phyloP scores from a whole-genome alignment of 768 basidiomycete species.

The Hydnomerulius pinastri region DNA sequence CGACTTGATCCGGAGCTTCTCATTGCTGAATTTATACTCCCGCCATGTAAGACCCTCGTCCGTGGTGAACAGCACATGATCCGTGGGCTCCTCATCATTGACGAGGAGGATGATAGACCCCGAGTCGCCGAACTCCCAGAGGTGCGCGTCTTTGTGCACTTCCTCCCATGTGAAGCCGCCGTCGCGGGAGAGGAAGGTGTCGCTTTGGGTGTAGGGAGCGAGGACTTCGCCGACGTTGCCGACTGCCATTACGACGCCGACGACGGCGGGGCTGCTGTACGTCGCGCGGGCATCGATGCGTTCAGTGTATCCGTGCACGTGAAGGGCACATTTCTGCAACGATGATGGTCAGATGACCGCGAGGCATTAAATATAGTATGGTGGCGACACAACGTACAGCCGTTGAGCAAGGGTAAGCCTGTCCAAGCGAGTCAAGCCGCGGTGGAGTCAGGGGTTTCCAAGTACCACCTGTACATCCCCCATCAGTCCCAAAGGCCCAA shows the following conservation, averaged over 20 bases:
- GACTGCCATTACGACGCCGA: conserved; percentile 93
- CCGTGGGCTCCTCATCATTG: conserved; percentile 93
- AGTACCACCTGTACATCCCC: conserved; percentile 57
- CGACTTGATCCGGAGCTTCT: conserved; percentile 68
- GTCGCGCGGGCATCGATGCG: conserved; percentile 88
- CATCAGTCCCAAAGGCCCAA: conserved; percentile 3
- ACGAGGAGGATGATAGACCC: conserved; percentile 92
- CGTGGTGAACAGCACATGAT: conserved; percentile 85
- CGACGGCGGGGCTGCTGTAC: conserved; percentile 88
- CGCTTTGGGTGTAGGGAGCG: conserved; percentile 79
- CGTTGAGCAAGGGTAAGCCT: conserved; percentile 64
- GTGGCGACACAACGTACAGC: conserved; percentile 54
- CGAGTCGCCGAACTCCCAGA: conserved; percentile 98
- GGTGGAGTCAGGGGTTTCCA: conserved; percentile 89
- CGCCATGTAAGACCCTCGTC: conserved; percentile 89
- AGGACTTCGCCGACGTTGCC: conserved; percentile 92
- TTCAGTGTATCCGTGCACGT: conserved; percentile 96
- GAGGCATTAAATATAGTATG: no score
- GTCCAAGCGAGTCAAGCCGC: conserved; percentile 69
- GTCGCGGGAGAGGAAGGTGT: conserved; percentile 96
- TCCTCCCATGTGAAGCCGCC: conserved; percentile 99
- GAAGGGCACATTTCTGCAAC: conserved; percentile 75
- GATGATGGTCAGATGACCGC: conserved; percentile 3
- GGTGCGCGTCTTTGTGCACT: conserved; percentile 95
- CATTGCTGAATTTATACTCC: conserved; percentile 77